Evolutionary conservation across 192 early-diverging fungal species (phyloP).

Genomic region (Rhizoclosmatium sp.): DNA sequence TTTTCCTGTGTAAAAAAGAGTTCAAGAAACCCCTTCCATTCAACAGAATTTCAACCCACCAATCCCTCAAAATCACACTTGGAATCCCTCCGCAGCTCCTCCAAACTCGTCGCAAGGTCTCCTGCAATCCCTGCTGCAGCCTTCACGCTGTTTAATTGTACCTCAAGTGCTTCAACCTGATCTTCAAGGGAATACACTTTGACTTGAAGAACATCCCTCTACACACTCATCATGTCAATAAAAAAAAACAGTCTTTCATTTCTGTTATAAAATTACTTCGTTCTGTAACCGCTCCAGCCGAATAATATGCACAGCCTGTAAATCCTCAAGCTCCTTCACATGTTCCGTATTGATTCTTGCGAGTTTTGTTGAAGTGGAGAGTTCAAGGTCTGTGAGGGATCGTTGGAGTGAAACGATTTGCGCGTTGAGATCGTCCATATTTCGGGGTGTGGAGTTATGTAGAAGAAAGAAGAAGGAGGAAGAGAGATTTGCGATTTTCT

Average conservation of each 20-base stretch:
- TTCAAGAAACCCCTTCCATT: neutral
- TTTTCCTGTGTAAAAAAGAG: neutral
- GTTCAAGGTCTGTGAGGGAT: neutral
- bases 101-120: neutral
- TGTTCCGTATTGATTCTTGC: slow-evolving; percentile 30
- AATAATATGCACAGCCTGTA: slow-evolving; percentile 30
- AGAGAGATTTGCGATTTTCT: neutral
- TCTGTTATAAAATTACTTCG: neutral
- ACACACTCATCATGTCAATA: neutral
- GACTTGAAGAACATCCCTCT: slow-evolving; percentile 9
- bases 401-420: neutral
- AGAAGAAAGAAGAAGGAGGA: neutral
- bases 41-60: neutral
- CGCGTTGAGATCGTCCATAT: neutral
- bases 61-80: slow-evolving; percentile 23
- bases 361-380: slow-evolving; percentile 10
- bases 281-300: slow-evolving; percentile 9
- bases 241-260: neutral
- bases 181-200: slow-evolving; percentile 13
- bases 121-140: neutral
- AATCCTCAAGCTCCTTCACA: slow-evolving; percentile 27
- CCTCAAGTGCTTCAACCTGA: neutral
- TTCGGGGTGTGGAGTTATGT: neutral
- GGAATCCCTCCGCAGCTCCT: slow-evolving; percentile 13
- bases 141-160: neutral